These are phyloP conservation scores for Millerozyma acaciae DNA, from an alignment of 805 yeast species.

Conservation along the genomic window DNA sequence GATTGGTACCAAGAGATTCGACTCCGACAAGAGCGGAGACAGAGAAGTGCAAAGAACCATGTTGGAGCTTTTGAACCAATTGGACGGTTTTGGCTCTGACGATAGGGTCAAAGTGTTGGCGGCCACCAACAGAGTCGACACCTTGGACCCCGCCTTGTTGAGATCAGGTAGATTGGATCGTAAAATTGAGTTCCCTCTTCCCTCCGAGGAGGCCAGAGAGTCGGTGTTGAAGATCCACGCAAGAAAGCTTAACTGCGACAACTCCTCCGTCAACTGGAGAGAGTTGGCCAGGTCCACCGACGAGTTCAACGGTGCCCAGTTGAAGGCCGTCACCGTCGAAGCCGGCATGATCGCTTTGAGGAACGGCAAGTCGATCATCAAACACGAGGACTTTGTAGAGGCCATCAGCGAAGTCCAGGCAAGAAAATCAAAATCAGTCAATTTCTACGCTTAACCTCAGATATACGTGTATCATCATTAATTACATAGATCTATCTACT, in stretches of 20 bases:
- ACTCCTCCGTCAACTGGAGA: conserved; percentile 88
- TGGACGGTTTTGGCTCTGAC: conserved; percentile 95
- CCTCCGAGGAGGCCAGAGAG: conserved; percentile 96
- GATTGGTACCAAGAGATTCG: conserved; percentile 44
- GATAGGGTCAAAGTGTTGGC: conserved; percentile 96
- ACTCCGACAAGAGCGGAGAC: conserved; percentile 44
- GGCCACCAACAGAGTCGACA: conserved; percentile 97
- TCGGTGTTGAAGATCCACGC: conserved; percentile 96
- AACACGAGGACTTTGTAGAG: conserved; percentile 97
- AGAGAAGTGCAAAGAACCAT: conserved; percentile 46
- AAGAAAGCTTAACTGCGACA: conserved; percentile 89
- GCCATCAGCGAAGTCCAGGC: conserved; percentile 98
- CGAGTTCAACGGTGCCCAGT: conserved; percentile 98
- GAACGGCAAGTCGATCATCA: conserved; percentile 85
- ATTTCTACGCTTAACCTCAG: conserved; percentile 78
- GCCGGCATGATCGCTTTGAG: conserved; percentile 99
- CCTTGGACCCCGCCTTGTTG: conserved; percentile 94
- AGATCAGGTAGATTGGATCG: conserved; percentile 98
- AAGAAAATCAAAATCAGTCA: conserved; percentile 89
- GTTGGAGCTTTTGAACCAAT: conserved; percentile 47
- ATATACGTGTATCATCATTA: background rate
- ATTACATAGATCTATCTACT: conserved; percentile 5
- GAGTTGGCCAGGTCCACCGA: conserved; percentile 97
- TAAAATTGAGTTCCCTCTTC: conserved; percentile 96
- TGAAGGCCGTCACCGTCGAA: conserved; percentile 97